Conservation (phyloP, 768 basidiomycete species). For the Auricularia cornea region DNA sequence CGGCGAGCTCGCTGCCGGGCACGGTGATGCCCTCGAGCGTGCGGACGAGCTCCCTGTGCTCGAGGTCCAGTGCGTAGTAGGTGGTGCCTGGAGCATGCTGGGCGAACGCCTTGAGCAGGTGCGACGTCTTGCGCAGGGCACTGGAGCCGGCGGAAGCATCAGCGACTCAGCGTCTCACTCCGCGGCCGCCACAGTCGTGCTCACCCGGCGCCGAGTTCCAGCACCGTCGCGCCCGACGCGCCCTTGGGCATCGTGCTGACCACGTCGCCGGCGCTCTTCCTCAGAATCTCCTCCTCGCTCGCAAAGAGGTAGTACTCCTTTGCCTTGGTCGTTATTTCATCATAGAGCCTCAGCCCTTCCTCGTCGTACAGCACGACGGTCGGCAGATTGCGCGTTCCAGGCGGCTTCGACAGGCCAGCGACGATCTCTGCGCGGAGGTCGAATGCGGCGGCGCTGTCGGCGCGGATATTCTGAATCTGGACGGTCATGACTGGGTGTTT, state of each 20-base stretch:
- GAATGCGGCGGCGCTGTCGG: background rate
- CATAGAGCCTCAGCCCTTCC: conserved; percentile 76
- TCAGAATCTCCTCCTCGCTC: conserved; percentile 82
- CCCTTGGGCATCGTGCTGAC: conserved; percentile 56
- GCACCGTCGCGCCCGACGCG: conserved; percentile 46
- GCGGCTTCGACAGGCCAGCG: conserved; percentile 46
- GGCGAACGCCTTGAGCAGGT: conserved; percentile 67
- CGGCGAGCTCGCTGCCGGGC: conserved; percentile 42
- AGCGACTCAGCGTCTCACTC: background rate
- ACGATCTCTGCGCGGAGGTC: conserved; percentile 30
- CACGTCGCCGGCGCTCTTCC: conserved; percentile 63
- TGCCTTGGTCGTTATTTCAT: conserved; percentile 69
- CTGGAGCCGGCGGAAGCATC: conserved; percentile 29
- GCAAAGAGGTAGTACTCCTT: conserved; percentile 85
- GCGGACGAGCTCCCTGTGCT: conserved; percentile 74
- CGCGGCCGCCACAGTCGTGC: conserved; percentile 23
- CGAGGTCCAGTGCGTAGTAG: conserved; percentile 91
- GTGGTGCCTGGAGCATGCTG: conserved; percentile 50
- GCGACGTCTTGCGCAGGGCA: conserved; percentile 81
- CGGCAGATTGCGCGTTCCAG: conserved; percentile 57
- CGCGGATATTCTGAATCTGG: background rate
- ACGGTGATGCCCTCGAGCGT: conserved; percentile 59
- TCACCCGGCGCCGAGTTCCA: conserved; percentile 95
- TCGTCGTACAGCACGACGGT: conserved; percentile 85
- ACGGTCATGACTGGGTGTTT: too few relatives aligned